These are phyloP conservation scores for Monosporozyma solicola DNA, from an alignment of 805 yeast genomes.

Conservation along the genomic window DNA sequence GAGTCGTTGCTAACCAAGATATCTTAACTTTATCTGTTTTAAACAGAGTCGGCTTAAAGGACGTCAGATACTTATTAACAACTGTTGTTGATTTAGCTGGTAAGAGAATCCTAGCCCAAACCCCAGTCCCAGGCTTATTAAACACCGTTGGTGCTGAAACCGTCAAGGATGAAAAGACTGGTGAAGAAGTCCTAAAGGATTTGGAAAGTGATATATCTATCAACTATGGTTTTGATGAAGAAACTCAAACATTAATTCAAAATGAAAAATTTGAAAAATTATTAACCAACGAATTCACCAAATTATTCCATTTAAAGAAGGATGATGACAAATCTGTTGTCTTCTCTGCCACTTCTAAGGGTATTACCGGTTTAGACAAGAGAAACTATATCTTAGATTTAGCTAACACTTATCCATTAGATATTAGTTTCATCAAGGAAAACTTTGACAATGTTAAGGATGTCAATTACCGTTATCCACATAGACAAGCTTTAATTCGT, in stretches of 20 bases:
- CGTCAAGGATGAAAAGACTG: constrained; percentile 35
- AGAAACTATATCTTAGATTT: constrained; percentile 79
- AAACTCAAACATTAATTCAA: constrained; percentile 39
- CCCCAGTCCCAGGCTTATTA: constrained; percentile 83
- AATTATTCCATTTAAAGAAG: constrained; percentile 66
- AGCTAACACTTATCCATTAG: constrained; percentile 77
- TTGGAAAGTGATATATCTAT: constrained; percentile 40
- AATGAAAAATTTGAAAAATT: constrained; percentile 46
- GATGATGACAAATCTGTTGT: constrained; percentile 36
- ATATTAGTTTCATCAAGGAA: constrained; percentile 63
- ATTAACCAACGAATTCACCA: constrained; percentile 51
- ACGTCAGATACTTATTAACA: constrained; percentile 65
- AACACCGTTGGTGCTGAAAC: constrained; percentile 33
- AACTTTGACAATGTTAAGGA: constrained; percentile 35
- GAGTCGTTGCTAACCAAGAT: constrained; percentile 73
- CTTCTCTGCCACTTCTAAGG: constrained; percentile 75
- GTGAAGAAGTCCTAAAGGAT: constrained; percentile 33
- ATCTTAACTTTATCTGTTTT: constrained; percentile 59
- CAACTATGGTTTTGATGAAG: constrained; percentile 68
- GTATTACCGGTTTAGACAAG: constrained; percentile 76
- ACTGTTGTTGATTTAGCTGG: constrained; percentile 89
- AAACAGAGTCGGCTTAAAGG: constrained; percentile 54
- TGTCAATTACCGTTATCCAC: constrained; percentile 61
- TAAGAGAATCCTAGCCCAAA: constrained; percentile 79
- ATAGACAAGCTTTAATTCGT: constrained; percentile 67